phyloP scores from a whole-genome alignment of 164 flowering plant genomes.

The Protea cynaroides region DNA sequence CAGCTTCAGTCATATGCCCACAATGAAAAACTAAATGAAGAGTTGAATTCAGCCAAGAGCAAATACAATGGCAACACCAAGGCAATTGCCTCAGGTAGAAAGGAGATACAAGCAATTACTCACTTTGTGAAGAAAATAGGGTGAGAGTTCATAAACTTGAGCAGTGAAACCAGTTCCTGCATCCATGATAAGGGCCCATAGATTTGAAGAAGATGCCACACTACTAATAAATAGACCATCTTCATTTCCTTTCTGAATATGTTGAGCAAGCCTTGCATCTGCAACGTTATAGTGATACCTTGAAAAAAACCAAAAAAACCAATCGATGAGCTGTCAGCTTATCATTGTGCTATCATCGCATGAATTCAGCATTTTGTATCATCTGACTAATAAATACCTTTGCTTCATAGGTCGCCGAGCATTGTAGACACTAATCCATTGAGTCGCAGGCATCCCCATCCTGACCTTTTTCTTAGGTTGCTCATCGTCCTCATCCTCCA shows the following conservation, averaged over 20 bases:
- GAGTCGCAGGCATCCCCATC: conserved; percentile 92
- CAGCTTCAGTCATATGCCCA: neutral
- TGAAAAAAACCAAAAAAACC: too few relatives aligned
- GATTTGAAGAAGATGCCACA: conserved; percentile 71
- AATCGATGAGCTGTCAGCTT: neutral
- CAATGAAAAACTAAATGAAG: conserved; percentile 22
- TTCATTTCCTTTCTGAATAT: conserved; percentile 82
- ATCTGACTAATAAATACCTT: conserved; percentile 36
- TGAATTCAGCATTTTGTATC: neutral
- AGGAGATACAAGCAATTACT: conserved; percentile 23
- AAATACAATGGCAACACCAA: neutral
- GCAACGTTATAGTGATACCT: conserved; percentile 94
- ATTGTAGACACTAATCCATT: conserved; percentile 91
- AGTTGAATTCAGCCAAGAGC: neutral
- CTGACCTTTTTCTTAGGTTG: conserved; percentile 87
- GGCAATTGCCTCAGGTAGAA: neutral
- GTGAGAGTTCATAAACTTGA: conserved; percentile 83
- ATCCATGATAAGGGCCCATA: conserved; percentile 98
- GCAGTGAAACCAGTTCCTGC: conserved; percentile 84
- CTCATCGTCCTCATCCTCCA: conserved; percentile 82
- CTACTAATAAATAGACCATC: conserved; percentile 85
- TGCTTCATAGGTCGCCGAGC: conserved; percentile 90
- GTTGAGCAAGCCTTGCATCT: conserved; percentile 74
- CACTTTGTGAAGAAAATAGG: conserved; percentile 73
- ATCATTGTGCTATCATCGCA: conserved; percentile 38